phyloP scores from a whole-genome alignment of 352 stramenopile genomes.

The Paralagenidium karlingii region DNA sequence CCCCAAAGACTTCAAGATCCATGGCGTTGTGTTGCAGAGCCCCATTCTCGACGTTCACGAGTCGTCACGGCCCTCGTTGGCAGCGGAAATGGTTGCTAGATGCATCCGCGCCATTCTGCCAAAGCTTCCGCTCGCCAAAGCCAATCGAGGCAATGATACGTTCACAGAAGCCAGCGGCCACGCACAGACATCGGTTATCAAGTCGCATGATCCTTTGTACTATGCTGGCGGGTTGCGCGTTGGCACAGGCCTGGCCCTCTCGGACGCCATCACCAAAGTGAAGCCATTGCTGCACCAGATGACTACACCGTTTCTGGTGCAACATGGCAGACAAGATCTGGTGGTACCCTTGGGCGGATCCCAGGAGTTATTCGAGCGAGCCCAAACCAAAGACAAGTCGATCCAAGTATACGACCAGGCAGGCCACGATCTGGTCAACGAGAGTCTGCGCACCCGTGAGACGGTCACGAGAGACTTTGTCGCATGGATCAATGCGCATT shows the following conservation, averaged over 20 bases:
- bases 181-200: too few relatives aligned
- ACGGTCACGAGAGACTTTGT: constrained; percentile 57
- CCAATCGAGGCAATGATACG: constrained; percentile 46
- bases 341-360: constrained; percentile 58
- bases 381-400: constrained; percentile 43
- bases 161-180: constrained; percentile 36
- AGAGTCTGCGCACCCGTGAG: constrained; percentile 39
- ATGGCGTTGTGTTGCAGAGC: constrained; percentile 54
- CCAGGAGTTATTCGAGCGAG: constrained; percentile 32
- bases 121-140: constrained; percentile 45
- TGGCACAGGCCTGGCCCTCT: constrained; percentile 49
- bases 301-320: constrained; percentile 54
- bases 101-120: constrained; percentile 35
- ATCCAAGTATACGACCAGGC: constrained; percentile 41
- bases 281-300: constrained; percentile 42
- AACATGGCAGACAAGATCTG: constrained; percentile 50
- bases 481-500: constrained; percentile 44
- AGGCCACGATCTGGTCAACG: constrained; percentile 58
- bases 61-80: constrained; percentile 26
- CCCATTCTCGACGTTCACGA: constrained; percentile 52
- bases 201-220: constrained; percentile 45
- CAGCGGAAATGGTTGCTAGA: constrained; percentile 31
- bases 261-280: constrained; percentile 39
- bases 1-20: too few relatives aligned
- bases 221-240: constrained; percentile 60